A percentile compares a stretch with the other conserved stretches of the same genome.
These are phyloP conservation scores for Ambrosia artemisiifolia DNA, from an alignment of 129 eudicot genomes.

Conservation along the genomic window DNA sequence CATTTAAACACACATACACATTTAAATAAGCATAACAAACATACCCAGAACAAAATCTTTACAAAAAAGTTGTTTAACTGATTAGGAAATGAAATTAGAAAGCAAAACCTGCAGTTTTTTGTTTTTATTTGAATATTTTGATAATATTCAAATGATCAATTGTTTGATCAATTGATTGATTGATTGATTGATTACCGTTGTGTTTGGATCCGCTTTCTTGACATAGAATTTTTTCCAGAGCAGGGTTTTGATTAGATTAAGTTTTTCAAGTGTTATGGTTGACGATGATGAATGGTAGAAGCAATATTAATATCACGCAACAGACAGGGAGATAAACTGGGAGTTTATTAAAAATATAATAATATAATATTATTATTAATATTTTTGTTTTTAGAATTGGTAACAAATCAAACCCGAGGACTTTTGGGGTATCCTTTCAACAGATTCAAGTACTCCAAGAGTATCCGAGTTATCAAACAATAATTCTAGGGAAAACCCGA, in stretches of 20 bases:
- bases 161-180: neutral
- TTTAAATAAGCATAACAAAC: neutral
- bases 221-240: neutral
- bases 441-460: too few species aligned
- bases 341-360: neutral
- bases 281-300: conserved; percentile 3
- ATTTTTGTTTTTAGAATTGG: too few species aligned
- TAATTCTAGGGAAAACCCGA: too few species aligned
- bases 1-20: neutral
- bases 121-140: too few species aligned
- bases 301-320: neutral
- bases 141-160: too few species aligned
- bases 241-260: conserved; percentile 14
- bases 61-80: too few species aligned
- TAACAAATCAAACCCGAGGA: too few species aligned
- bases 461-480: too few species aligned
- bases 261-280: conserved; percentile 1
- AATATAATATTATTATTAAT: too few species aligned
- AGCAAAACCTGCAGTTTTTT: neutral
- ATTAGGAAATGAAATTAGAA: neutral
- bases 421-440: too few species aligned
- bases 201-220: conserved; percentile 19
- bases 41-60: neutral
- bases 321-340: neutral
- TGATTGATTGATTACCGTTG: conserved; percentile 22